These are phyloP conservation scores for Candida palmyrensis DNA, from an alignment of 805 yeast genomes.

Conservation along the genomic window DNA sequence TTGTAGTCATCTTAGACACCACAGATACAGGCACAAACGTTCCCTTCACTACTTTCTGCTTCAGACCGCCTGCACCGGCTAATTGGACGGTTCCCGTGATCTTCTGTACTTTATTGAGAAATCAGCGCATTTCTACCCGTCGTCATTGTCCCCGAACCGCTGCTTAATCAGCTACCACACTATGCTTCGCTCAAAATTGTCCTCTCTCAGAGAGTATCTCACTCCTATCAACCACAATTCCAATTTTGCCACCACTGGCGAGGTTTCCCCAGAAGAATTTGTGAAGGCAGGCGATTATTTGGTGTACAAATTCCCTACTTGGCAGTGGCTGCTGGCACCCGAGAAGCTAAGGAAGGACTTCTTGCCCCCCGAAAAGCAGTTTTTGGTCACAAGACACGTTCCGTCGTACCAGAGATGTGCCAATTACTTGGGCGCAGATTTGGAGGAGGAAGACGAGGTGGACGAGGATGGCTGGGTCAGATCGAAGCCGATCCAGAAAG, in stretches of 20 bases:
- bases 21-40: no score
- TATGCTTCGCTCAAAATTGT: constrained; percentile 62
- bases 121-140: no score
- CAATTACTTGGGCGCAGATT: constrained; percentile 42
- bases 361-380: constrained; percentile 84
- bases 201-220: constrained; percentile 84
- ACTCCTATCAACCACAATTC: constrained; percentile 90
- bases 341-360: constrained; percentile 49
- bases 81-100: no score
- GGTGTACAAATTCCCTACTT: constrained; percentile 89
- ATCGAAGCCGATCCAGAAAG: constrained; percentile 9
- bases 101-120: no score
- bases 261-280: constrained; percentile 93
- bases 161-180: no score
- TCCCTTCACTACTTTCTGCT: no score
- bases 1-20: no score
- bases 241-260: constrained; percentile 81
- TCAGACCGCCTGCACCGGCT: no score
- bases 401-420: constrained; percentile 77
- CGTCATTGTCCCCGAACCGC: no score
- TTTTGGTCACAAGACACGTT: constrained; percentile 80
- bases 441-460: constrained; percentile 26
- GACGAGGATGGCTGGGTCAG: constrained; percentile 60
- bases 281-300: constrained; percentile 91
- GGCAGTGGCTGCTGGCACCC: constrained; percentile 70